Conservation (phyloP, 164 flowering plant genomes). For the Malania oleifera region DNA sequence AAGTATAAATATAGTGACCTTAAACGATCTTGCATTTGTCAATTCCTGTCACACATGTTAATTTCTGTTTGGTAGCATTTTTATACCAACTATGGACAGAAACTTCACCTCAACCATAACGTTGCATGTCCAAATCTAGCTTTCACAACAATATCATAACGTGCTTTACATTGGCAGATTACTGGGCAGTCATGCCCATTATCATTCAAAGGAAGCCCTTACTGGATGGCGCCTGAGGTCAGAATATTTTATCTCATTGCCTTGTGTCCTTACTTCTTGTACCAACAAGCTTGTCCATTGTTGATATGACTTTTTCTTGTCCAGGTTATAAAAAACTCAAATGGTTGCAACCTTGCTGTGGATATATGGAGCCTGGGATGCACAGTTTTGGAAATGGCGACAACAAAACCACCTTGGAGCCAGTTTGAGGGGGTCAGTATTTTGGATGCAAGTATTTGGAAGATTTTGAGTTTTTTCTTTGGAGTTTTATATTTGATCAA, state of each 20-base stretch:
- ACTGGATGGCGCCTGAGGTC: slow-evolving; percentile 99
- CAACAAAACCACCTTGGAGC: slow-evolving; percentile 92
- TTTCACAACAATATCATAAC: not conserved
- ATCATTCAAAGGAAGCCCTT: slow-evolving; percentile 84
- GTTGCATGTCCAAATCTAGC: not conserved
- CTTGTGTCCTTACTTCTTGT: not conserved
- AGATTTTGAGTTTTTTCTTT: not conserved
- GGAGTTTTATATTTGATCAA: not conserved
- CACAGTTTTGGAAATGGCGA: slow-evolving; percentile 91
- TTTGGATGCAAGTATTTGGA: slow-evolving; percentile 1
- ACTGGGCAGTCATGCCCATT: slow-evolving; percentile 79
- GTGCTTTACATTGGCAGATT: slow-evolving; percentile 42
- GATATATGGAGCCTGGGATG: slow-evolving; percentile 97
- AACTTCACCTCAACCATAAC: not conserved
- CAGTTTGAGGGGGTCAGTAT: slow-evolving; percentile 79
- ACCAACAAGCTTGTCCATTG: not conserved
- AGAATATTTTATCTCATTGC: slow-evolving; percentile 6
- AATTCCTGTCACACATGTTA: not conserved
- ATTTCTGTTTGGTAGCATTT: slow-evolving; percentile 1
- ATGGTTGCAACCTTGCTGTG: slow-evolving; percentile 76
- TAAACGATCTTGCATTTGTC: not conserved
- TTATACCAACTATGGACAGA: not conserved
- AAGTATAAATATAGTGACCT: no score
- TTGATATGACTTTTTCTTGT: slow-evolving; percentile 2
- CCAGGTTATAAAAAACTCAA: slow-evolving; percentile 73